Evolutionary conservation across 2,329 filamentous ascomycete species (phyloP).

Genomic region (Dactylellina cionopaga): DNA sequence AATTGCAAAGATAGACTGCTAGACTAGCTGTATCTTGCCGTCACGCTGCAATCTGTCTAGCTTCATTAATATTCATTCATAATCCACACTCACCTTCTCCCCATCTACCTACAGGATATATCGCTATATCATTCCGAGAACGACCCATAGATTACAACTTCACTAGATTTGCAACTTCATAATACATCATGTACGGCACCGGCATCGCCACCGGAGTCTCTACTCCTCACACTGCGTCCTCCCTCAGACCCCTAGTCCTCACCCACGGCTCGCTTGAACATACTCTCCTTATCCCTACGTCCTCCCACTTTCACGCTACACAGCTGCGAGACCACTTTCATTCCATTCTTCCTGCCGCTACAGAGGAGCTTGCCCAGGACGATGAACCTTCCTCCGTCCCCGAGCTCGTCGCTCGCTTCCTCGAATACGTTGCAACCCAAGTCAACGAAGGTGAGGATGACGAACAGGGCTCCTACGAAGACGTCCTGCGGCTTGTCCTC

Average conservation of each 20-base stretch:
- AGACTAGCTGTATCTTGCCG: too few relatives aligned
- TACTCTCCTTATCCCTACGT: slow-evolving; percentile 93
- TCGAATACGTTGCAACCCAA: slow-evolving; percentile 87
- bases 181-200: slow-evolving; percentile 81
- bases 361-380: slow-evolving; percentile 96
- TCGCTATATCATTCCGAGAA: too few relatives aligned
- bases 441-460: slow-evolving; percentile 94
- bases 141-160: too few relatives aligned
- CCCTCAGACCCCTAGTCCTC: slow-evolving; percentile 88
- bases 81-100: too few relatives aligned
- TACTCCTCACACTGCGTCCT: slow-evolving; percentile 91
- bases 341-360: slow-evolving; percentile 84
- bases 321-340: slow-evolving; percentile 92
- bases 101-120: not conserved
- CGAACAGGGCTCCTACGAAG: slow-evolving; percentile 84
- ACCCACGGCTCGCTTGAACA: slow-evolving; percentile 95
- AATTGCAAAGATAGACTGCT: too few relatives aligned
- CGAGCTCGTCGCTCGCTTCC: slow-evolving; percentile 91
- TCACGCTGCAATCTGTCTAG: too few relatives aligned
- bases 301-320: slow-evolving; percentile 93
- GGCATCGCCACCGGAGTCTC: slow-evolving; percentile 90
- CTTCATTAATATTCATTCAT: too few relatives aligned
- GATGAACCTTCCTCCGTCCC: slow-evolving; percentile 97
- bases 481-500: slow-evolving; percentile 88
- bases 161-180: slow-evolving; percentile 63